Percentiles rank a stretch among this genome's conserved stretches.
Evolutionary conservation across 176 grass and related monocot species (phyloP).

Genomic region (Metroxylon sagu): DNA sequence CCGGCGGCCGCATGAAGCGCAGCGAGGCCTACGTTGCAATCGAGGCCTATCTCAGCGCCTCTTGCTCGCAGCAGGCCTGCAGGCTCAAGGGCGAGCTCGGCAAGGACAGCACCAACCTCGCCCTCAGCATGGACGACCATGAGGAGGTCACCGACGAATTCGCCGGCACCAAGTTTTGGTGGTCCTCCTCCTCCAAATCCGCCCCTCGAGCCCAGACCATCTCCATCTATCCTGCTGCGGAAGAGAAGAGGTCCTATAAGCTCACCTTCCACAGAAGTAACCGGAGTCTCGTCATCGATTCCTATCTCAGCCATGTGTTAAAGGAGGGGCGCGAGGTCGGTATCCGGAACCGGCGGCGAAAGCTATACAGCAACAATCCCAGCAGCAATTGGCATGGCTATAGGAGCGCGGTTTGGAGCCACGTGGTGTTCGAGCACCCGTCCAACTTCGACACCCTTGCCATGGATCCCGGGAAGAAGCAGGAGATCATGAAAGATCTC

Average conservation of each 20-base stretch:
- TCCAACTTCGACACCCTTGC: conserved; percentile 47
- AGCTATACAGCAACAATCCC: conserved; percentile 66
- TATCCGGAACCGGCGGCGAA: conserved; percentile 40
- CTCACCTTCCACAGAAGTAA: conserved; percentile 46
- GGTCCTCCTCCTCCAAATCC: neutral
- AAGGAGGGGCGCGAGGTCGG: conserved; percentile 31
- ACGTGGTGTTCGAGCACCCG: conserved; percentile 62
- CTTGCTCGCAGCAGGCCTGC: neutral
- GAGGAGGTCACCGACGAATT: conserved; percentile 45
- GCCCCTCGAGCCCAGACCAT: neutral
- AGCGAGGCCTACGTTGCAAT: neutral
- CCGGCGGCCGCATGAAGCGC: neutral
- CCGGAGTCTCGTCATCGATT: conserved; percentile 26
- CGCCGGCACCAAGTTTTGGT: conserved; percentile 22
- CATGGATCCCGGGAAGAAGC: conserved; percentile 46
- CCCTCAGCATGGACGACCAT: conserved; percentile 27
- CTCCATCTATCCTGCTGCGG: neutral
- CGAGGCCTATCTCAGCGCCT: conserved; percentile 18
- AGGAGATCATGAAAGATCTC: conserved; percentile 44
- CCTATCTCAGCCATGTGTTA: conserved; percentile 38
- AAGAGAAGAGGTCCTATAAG: conserved; percentile 26
- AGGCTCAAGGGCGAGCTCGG: conserved; percentile 6
- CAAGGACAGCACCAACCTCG: conserved; percentile 10
- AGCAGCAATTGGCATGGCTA: conserved; percentile 5
- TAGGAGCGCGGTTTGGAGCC: conserved; percentile 32